Conservation (phyloP, 257 asterid genomes). For the Capsicum baccatum region DNA sequence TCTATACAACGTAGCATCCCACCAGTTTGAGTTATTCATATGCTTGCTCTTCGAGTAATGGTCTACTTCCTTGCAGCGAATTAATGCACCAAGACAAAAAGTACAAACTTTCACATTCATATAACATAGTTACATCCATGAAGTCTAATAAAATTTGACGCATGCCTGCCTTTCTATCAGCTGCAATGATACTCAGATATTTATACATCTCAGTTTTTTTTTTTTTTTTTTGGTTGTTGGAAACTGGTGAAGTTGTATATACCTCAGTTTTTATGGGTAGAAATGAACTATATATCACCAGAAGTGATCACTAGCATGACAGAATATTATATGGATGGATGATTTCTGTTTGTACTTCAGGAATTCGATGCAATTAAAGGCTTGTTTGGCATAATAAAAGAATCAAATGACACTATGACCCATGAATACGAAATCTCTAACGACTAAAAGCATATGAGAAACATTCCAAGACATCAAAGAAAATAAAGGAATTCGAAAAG, state of each 20-base stretch:
- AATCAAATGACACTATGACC: neutral
- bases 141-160: neutral
- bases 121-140: neutral
- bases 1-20: neutral
- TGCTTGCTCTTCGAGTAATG: neutral
- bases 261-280: neutral
- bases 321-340: neutral
- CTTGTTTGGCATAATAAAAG: neutral
- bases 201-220: neutral
- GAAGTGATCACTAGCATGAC: constrained; percentile 8
- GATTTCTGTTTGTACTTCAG: constrained; percentile 1
- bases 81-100: neutral
- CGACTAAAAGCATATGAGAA: neutral
- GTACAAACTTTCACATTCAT: neutral
- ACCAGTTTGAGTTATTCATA: neutral
- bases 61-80: too few relatives aligned
- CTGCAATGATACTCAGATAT: neutral
- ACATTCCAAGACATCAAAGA: neutral
- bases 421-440: neutral
- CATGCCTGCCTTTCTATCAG: neutral
- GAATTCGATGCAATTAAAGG: neutral
- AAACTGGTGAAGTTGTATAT: neutral
- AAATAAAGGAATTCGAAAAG: neutral
- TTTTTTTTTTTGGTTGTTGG: too few relatives aligned
- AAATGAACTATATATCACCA: neutral